Evolutionary conservation across 1,139 yeast genomes (phyloP), one percentile per base, ranked within the genome.

Genomic region (Candida sanyaensis): DNA sequence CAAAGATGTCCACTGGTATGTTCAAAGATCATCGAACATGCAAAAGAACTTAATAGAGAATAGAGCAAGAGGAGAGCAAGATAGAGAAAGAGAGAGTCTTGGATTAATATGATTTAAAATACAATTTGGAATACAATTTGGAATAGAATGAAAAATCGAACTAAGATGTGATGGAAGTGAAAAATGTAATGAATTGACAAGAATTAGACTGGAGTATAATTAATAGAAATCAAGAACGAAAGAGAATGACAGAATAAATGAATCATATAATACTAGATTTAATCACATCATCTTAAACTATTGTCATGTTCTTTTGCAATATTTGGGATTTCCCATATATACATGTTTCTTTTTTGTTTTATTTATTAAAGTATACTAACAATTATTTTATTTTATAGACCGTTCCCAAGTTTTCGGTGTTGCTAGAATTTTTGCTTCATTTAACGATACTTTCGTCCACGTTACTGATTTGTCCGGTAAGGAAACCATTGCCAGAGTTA

Each of bases 391-490:
- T 27, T 27, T 42, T 42, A 21, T 51, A 51, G 54, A 51, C 42
- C 54, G 54, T 51, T 51, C 53, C 84, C 97, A 90, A 82, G 97
- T 92, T 75, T 95, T 95, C 79, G 99, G 99, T 86, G 99, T 95
- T 81, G 99, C 99, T 75, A 96, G 98, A 83, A 93, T 95, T 86
- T 95, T 80, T 72, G 99, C 99, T 72, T 93, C 99, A 62, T 91
- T 92, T 87, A 95, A 95, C 88, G 99, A 95, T 84, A 95, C 99
- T 63, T 95, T 95, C 83, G 99, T 95, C 69, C 99, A 95, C 80
- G 96, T 95, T 69, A 95, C 99, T 71, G 99, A 95, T 86, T 83
- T 92, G 69, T 89, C 99, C 68, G 99, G 99, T 79, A 95, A 92
- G 81, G 99, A 95, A 84, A 95, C 99, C 83, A 93, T 95, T 75